Conservation (phyloP, 345 rosid species). For the Syzygium aqueum region DNA sequence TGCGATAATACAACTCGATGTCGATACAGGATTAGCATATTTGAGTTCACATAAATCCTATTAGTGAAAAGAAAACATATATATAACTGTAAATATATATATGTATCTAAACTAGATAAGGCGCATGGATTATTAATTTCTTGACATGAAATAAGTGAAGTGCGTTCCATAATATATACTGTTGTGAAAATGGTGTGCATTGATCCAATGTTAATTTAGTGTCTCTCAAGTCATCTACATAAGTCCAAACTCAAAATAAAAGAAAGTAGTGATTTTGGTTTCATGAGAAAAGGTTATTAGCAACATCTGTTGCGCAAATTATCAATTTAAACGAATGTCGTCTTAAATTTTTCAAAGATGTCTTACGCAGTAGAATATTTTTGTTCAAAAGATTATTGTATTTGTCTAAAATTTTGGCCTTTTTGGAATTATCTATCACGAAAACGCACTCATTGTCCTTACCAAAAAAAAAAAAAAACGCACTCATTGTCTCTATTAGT, state of each 20-base stretch:
- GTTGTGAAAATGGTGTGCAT: not conserved
- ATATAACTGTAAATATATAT: no score
- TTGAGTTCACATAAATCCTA: not conserved
- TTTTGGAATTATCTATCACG: no score
- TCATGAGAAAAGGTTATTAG: no score
- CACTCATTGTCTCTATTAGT: no score
- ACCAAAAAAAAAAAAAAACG: no score
- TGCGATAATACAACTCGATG: not conserved
- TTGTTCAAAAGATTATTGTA: not conserved
- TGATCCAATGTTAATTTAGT: not conserved
- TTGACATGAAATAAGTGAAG: no score
- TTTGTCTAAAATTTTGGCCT: no score
- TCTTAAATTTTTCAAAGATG: not conserved
- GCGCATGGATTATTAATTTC: no score
- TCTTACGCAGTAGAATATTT: not conserved
- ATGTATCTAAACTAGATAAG: no score
- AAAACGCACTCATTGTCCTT: no score
- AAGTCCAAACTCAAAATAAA: not conserved
- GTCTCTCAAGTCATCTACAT: not conserved
- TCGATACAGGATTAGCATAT: not conserved
- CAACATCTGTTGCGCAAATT: not conserved
- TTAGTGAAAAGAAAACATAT: not conserved
- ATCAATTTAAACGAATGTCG: not conserved
- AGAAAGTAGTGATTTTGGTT: not conserved
- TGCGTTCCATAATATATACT: no score